Percentiles rank a stretch among this genome's conserved stretches.
These are phyloP conservation scores for Myriosclerotinia scirpicola DNA, from an alignment of 2,329 filamentous ascomycete species.

Conservation along the genomic window DNA sequence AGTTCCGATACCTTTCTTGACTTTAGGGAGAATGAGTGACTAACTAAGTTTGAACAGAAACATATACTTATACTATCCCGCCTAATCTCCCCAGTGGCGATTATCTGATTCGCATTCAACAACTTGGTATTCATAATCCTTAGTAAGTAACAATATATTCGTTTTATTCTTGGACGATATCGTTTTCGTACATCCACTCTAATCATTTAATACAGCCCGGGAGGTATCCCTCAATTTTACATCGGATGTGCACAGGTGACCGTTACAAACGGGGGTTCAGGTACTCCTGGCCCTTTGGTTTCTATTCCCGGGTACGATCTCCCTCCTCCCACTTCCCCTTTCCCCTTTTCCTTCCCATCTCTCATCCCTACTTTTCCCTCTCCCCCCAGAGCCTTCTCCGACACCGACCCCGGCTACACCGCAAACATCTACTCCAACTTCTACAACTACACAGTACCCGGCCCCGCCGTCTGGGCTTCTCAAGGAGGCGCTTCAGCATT, in stretches of 20 bases:
- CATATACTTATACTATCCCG: slow-evolving; percentile 38
- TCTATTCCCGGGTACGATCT: slow-evolving; percentile 34
- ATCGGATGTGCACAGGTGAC: slow-evolving; percentile 38
- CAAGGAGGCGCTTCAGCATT: slow-evolving; percentile 19
- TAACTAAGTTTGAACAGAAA: slow-evolving; percentile 29
- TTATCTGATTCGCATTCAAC: slow-evolving; percentile 38
- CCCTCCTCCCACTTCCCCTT: too few species aligned
- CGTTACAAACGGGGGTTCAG: slow-evolving; percentile 36
- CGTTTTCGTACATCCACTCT: not conserved
- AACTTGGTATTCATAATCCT: slow-evolving; percentile 39
- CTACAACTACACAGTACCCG: slow-evolving; percentile 37
- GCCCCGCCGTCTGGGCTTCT: slow-evolving; percentile 35
- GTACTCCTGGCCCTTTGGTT: slow-evolving; percentile 35
- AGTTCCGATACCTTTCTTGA: not conserved
- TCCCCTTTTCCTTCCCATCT: not conserved
- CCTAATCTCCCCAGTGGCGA: slow-evolving; percentile 35
- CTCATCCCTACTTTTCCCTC: not conserved
- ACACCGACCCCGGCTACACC: slow-evolving; percentile 26
- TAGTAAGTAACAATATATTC: slow-evolving; percentile 16
- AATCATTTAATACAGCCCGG: slow-evolving; percentile 23
- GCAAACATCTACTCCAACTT: slow-evolving; percentile 39
- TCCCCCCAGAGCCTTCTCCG: slow-evolving; percentile 2
- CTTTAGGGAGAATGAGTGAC: not conserved
- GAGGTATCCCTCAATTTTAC: slow-evolving; percentile 39
- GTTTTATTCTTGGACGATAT: not conserved